Percentiles rank a stretch among this genome's conserved stretches.
Evolutionary conservation across 2,329 filamentous ascomycete species (phyloP).

Genomic region (Fusarium odoratissimum): DNA sequence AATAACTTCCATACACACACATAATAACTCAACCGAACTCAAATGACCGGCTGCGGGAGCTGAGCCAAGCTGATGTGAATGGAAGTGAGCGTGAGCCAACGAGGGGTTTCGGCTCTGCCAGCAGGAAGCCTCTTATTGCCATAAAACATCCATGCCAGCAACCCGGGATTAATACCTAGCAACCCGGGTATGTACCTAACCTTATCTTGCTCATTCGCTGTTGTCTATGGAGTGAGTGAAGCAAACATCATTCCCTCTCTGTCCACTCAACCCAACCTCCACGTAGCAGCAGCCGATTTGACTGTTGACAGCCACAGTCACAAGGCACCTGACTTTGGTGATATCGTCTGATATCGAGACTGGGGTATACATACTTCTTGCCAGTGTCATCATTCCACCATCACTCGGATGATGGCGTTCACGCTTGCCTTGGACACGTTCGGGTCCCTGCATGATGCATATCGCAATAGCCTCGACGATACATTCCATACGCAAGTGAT

Average conservation of each 20-base stretch:
- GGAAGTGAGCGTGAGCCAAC: background rate
- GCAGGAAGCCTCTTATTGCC: slow-evolving; percentile 14
- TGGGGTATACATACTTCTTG: background rate
- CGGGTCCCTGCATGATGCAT: slow-evolving; percentile 21
- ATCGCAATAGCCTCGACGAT: background rate
- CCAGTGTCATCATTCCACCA: background rate
- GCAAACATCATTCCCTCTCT: background rate
- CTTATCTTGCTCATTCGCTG: background rate
- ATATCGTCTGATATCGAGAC: background rate
- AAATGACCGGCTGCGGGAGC: background rate
- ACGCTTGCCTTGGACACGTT: slow-evolving; percentile 3
- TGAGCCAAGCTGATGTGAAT: background rate
- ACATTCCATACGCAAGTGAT: background rate
- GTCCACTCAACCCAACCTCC: background rate
- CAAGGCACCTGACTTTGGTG: background rate
- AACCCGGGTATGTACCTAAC: background rate
- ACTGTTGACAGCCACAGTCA: background rate
- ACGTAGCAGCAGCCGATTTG: background rate
- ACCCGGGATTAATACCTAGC: background rate
- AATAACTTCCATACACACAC: background rate
- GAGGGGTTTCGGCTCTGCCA: slow-evolving; percentile 7
- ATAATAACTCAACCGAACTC: background rate
- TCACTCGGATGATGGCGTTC: background rate
- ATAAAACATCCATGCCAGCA: background rate
- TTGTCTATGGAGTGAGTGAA: background rate